Evolutionary conservation across 2,329 filamentous ascomycete species (phyloP), one percentile per base, ranked within the genome.

Genomic region (Penicillium freii): DNA sequence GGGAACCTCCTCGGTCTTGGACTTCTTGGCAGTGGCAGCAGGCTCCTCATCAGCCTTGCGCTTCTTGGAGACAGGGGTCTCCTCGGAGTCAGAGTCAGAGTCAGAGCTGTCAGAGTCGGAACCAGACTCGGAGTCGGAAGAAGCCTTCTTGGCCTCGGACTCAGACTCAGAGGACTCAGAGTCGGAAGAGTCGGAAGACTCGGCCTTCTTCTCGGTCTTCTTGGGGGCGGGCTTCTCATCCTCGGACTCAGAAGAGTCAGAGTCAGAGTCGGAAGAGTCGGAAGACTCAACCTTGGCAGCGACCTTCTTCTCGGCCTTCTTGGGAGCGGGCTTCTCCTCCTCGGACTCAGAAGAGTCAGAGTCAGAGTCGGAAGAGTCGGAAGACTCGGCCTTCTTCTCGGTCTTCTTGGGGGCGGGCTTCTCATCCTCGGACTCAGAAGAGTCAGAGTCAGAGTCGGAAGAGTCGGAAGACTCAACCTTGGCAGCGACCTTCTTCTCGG

Each of bases 21-120:
- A 77, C 82, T 91, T 90, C 73, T 82, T 82, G 51, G 77, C 67
- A 33, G 68, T 67, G 39, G 78, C 61, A 13, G 72, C 69, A 47
- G 73, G 66, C 46, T 79, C 78, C 10, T 75, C 71, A 56, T 81
- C 75, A 25, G 79, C 78, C 73, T 81, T 81, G 68, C 79, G 79
- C 73, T 81, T 81, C 71, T 77, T 72, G 64, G 69, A 69, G 52
- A 68, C 63, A 65, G 74, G 70, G 27, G 49, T 43, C 36, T 51
- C 49, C 58, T 72, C 72, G 17, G 69, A 69, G 51, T 74, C 70
- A 29, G 68, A 69, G 42, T 69, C 69, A 19, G 68, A 68, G 59
- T 73, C 73, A 56, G 69, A 71, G 53, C 55, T 66, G 59, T 66
- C 62, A 38, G 66, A 67, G 59, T 63, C 65, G 29, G 64, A 65